Base-by-base conservation (phyloP, 371 early-diverging fungal genomes). In the Circinella umbellata region DNA sequence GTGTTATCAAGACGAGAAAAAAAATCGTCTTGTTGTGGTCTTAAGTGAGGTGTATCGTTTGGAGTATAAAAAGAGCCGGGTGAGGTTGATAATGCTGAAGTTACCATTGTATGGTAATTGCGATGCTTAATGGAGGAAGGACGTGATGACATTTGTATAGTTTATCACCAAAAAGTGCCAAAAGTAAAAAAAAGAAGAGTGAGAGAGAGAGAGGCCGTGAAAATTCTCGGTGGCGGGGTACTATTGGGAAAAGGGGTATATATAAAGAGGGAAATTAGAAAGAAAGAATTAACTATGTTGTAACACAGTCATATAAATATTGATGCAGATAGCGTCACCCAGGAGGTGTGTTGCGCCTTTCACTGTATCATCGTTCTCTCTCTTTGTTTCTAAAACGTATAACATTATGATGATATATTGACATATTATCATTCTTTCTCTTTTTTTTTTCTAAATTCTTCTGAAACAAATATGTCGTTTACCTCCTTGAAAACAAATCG, bases 21-120 rank as follows among this genome's bases (percentile, higher is more conserved):
- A 17, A 51, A n/a, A 15, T n/a, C 51, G 51, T 46, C 49, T 11
- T 63, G 48, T 39, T 63, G 63, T 7, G 63, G 63, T 35, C 42
- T 18, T 18, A 53, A 54, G 17, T 39, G 27, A 35, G 55, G 57
- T 5, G 66, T 55, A 18, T 66, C 66, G 15, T 66, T 48, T 18
- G 66, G 54, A 46, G 66, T 55, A 42, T 66, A 55, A 34, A 55
- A 66, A 39, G 66, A 66, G 27, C 17, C 20, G 8, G 66, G 66
- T 14, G 66, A 66, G n/a, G 66, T 55, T 36, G 66, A 66, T 14
- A 66, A 57, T 13, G 42, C 14, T 3, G 63, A 47, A 20, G 20
- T 20, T 34, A 63, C 14, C 63, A 63, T 63, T 9, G 63, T 34
- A 0, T 63, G 42, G 47, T 63, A 63, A 27, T 47, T 63, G 63